A percentile compares a stretch with the other conserved stretches of the same genome.
phyloP scores from a whole-genome alignment of 306 rosid species.

The barrel medic (Medicago truncatula) region DNA sequence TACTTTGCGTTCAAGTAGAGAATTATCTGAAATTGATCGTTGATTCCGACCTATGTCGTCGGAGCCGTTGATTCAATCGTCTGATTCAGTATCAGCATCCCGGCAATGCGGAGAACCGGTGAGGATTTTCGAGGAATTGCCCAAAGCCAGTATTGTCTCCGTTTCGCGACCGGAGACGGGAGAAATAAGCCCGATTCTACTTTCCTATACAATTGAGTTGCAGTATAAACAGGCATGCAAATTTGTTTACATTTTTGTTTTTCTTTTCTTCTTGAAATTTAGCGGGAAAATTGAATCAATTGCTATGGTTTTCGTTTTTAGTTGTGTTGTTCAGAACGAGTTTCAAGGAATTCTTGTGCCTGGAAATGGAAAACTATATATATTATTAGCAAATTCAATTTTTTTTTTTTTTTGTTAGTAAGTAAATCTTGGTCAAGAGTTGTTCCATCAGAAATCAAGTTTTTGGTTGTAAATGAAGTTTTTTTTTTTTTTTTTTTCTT shows the following conservation, averaged over 20 bases:
- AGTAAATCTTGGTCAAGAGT: too few relatives aligned
- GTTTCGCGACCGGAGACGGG: constrained; percentile 84
- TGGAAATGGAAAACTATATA: background rate
- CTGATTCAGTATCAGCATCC: constrained; percentile 48
- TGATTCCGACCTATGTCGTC: constrained; percentile 63
- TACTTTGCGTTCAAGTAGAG: background rate
- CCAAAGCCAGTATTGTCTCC: constrained; percentile 65
- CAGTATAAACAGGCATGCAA: constrained; percentile 86
- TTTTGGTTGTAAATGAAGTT: too few relatives aligned
- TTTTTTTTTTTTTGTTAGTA: too few relatives aligned
- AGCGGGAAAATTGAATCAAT: background rate
- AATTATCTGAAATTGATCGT: constrained; percentile 3
- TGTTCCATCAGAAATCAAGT: too few relatives aligned
- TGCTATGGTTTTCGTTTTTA: background rate
- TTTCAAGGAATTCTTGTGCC: constrained; percentile 30
- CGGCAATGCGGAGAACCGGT: constrained; percentile 51
- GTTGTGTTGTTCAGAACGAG: background rate
- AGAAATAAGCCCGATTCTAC: constrained; percentile 81
- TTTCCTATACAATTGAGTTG: constrained; percentile 78
- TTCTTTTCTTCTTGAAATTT: constrained; percentile 6
- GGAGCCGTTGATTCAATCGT: constrained; percentile 59
- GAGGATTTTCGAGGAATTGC: constrained; percentile 75
- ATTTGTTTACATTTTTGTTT: background rate
- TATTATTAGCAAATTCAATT: background rate
- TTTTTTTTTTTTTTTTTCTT: too few relatives aligned